phyloP scores from a whole-genome alignment of 495 filamentous ascomycete species.

The Aspergillus taichungensis region DNA sequence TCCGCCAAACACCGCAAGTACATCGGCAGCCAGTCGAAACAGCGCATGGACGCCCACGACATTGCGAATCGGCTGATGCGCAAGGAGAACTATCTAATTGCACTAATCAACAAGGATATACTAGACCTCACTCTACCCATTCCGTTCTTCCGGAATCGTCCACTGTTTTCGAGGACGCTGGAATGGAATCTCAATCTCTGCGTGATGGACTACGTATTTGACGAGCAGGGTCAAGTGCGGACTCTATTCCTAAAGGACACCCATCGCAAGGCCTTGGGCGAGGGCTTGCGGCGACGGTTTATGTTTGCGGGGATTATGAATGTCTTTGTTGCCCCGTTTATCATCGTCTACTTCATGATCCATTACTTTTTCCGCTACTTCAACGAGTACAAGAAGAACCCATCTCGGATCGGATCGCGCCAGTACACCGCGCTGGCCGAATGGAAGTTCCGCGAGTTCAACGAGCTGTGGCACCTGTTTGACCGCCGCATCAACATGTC shows the following conservation, averaged over 20 bases:
- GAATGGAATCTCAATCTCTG: constrained; percentile 85
- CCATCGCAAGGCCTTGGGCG: constrained; percentile 69
- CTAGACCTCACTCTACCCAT: constrained; percentile 78
- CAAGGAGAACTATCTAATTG: constrained; percentile 92
- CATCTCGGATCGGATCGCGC: constrained; percentile 69
- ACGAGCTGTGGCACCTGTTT: constrained; percentile 89
- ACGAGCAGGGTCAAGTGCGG: constrained; percentile 73
- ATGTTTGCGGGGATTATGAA: constrained; percentile 77
- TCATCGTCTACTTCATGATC: constrained; percentile 71
- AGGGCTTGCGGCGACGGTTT: constrained; percentile 65
- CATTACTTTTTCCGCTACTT: constrained; percentile 90
- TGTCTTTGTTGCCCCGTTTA: constrained; percentile 73
- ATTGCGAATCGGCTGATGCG: constrained; percentile 97
- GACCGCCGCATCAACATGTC: constrained; percentile 87
- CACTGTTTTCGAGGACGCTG: constrained; percentile 70
- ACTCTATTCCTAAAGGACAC: constrained; percentile 75
- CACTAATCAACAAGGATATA: constrained; percentile 92
- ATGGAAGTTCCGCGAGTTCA: constrained; percentile 99
- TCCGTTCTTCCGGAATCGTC: constrained; percentile 69
- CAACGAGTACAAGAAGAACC: constrained; percentile 91
- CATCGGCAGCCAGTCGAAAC: constrained; percentile 79
- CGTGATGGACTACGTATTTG: constrained; percentile 90
- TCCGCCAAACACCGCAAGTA: constrained; percentile 54
- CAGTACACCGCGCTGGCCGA: constrained; percentile 89
- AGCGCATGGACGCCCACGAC: constrained; percentile 91